A percentile compares a stretch with the other conserved stretches of the same genome.
phyloP scores from a whole-genome alignment of 129 eudicot genomes.

The Oenanthe sinensis region DNA sequence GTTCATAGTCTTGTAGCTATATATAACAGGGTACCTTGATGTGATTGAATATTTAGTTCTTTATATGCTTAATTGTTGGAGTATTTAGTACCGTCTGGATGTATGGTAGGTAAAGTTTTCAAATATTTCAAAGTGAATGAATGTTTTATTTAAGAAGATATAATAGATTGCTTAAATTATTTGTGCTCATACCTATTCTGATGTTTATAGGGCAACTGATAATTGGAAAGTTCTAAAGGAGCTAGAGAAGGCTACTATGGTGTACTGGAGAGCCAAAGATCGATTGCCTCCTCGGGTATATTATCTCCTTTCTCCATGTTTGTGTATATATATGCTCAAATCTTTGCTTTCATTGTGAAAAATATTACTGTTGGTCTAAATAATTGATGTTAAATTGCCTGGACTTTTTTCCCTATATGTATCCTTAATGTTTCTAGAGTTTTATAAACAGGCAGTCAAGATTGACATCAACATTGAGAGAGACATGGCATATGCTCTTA shows the following conservation, averaged over 20 bases:
- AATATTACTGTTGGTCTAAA: neutral
- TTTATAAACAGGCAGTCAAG: conserved; percentile 64
- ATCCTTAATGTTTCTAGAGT: neutral
- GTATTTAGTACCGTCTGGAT: neutral
- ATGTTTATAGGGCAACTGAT: conserved; percentile 57
- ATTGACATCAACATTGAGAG: conserved; percentile 90
- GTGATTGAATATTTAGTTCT: neutral
- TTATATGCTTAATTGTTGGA: neutral
- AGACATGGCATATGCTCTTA: conserved; percentile 88
- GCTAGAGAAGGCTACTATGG: conserved; percentile 87
- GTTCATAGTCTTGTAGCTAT: neutral
- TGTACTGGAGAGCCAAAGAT: conserved; percentile 87
- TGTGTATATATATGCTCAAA: neutral
- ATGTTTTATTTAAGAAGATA: neutral
- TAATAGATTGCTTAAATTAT: too few species aligned
- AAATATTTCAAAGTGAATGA: neutral
- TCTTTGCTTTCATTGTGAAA: neutral
- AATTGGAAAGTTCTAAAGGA: conserved; percentile 94
- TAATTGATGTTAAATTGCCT: neutral
- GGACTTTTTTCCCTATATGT: neutral
- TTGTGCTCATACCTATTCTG: neutral
- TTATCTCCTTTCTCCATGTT: neutral
- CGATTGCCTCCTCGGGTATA: conserved; percentile 96
- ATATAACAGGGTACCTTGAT: neutral
- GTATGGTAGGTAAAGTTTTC: neutral